Conservation (phyloP, 1,284 basidiomycete species). For the Melampsora americana region DNA sequence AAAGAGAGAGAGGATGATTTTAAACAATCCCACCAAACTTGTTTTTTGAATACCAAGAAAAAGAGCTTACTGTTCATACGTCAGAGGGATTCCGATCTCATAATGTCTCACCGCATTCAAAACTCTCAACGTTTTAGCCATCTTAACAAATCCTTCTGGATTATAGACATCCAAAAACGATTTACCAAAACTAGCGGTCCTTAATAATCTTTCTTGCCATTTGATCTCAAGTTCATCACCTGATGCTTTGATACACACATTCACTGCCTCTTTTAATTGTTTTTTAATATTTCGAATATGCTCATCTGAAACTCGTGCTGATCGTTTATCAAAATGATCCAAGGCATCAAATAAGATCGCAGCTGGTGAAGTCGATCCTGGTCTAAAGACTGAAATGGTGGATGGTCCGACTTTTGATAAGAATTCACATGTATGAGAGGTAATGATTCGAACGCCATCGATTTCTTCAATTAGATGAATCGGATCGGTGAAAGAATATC, state of each 20-base stretch:
- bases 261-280: slow-evolving; percentile 80
- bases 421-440: slow-evolving; percentile 76
- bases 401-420: slow-evolving; percentile 68
- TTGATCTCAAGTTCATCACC: slow-evolving; percentile 82
- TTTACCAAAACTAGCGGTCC: slow-evolving; percentile 89
- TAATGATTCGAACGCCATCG: slow-evolving; percentile 80
- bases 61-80: slow-evolving; percentile 73
- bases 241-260: slow-evolving; percentile 89
- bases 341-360: slow-evolving; percentile 83
- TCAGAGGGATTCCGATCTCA: slow-evolving; percentile 88
- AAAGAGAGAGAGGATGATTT: background rate
- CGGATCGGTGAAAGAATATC: slow-evolving; percentile 74
- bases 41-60: too few species aligned
- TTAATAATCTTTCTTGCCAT: slow-evolving; percentile 83
- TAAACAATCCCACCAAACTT: too few species aligned
- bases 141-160: slow-evolving; percentile 80
- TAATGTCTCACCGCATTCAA: slow-evolving; percentile 86
- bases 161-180: slow-evolving; percentile 90
- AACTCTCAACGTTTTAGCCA: slow-evolving; percentile 90
- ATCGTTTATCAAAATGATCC: slow-evolving; percentile 75
- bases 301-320: slow-evolving; percentile 81
- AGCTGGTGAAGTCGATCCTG: slow-evolving; percentile 84
- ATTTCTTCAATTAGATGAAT: slow-evolving; percentile 76
- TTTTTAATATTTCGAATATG: slow-evolving; percentile 80
- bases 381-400: slow-evolving; percentile 67